Evolutionary conservation across 2,329 filamentous ascomycete species (phyloP), one percentile per base, ranked within the genome.

Genomic region (Teratosphaeria nubilosa): DNA sequence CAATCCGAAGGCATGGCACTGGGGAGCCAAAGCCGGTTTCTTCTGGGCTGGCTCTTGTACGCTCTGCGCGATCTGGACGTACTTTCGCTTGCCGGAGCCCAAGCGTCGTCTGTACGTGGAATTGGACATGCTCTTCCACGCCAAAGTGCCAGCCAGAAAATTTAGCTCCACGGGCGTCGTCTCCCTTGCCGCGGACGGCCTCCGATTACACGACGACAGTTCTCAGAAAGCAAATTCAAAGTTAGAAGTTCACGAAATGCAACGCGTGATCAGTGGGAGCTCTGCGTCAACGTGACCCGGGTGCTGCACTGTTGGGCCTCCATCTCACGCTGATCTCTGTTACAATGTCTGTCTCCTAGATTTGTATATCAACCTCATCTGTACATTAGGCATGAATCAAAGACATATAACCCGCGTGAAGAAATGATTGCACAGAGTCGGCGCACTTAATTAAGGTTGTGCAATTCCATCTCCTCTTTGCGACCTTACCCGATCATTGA

Each of bases 41-140:
- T 77, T 78, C 64, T 78, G 74, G 71, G 74, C 67, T 10, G 73
- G 70, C 13, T 66, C 72, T 4, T 68, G 68, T 50, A 56, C 69
- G 5, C 55, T 74, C 4, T 72, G 70, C 51, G 56, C 72, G 10
- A 51, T 74, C 5, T 79, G 76, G 76, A 70, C 69, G 2, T 78
- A 67, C 61, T 77, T 77, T 63, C 66, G 76, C 16, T 62, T 77
- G 1, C 76, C 76, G 0, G 76, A 77, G 64, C 58, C 64, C 9
- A 63, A 64, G 34, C 58, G 58, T 14, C 58, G 79, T 41, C 80
- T 79, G 0, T 78, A 80, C 55, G 79, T 77, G 41, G 82, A 84
- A 69, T 73, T 84, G 1, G 81, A 84, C 55, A 69, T 78, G 11
- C 68, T 85, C 59, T 84, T 84, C 63, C 77, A 81, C 62, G 68